Evolutionary conservation across 2,329 filamentous ascomycete genomes (phyloP).

Genomic region (Fusarium sp.): DNA sequence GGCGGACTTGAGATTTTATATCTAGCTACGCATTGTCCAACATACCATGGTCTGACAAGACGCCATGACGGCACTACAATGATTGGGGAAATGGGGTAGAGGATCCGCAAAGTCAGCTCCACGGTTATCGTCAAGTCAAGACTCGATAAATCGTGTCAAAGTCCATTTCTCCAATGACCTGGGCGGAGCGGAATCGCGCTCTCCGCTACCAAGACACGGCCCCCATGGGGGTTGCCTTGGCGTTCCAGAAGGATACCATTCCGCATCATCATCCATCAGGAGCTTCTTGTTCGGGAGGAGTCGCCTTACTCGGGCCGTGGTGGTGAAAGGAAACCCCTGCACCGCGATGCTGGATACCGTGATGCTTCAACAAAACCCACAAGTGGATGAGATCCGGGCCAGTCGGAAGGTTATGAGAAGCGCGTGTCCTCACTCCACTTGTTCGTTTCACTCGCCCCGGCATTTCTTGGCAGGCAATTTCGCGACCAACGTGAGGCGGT

Average conservation of each 20-base stretch:
- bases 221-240: conserved; percentile 28
- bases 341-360: background rate
- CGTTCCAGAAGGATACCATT: conserved; percentile 9
- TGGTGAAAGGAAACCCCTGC: background rate
- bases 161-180: background rate
- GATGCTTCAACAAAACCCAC: background rate
- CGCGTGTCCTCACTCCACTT: conserved; percentile 8
- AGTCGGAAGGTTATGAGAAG: conserved; percentile 19
- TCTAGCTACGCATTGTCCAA: background rate
- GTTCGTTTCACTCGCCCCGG: background rate
- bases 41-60: conserved; percentile 17
- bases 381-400: conserved; percentile 12
- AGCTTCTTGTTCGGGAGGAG: background rate
- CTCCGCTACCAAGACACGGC: background rate
- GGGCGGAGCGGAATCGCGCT: conserved; percentile 1
- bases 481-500: background rate
- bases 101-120: conserved; percentile 7
- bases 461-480: background rate
- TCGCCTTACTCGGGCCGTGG: conserved; percentile 10
- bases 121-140: conserved; percentile 20
- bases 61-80: no score
- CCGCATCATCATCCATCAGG: background rate
- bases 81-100: conserved; percentile 1
- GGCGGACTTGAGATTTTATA: background rate
- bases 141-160: conserved; percentile 13